phyloP scores from a whole-genome alignment of 208 protist species.

The Lotmaria passim region DNA sequence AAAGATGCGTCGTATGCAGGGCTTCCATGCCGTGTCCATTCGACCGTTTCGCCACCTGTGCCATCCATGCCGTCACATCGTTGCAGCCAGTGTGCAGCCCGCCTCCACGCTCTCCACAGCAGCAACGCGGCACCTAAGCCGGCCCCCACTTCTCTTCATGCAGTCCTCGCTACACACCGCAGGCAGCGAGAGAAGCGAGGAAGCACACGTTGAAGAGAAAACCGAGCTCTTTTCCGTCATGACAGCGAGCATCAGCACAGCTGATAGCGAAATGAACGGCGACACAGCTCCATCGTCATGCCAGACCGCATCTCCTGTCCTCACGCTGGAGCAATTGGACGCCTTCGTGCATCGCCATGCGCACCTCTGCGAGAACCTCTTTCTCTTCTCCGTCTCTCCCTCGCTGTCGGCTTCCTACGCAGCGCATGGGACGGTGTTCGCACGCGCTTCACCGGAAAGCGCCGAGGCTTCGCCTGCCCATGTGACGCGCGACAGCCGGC shows the following conservation, averaged over 20 bases:
- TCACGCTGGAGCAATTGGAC: constrained; percentile 27
- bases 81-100: background rate
- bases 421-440: background rate
- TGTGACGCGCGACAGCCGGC: background rate
- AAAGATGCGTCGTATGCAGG: constrained; percentile 20
- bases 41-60: constrained; percentile 7
- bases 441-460: no score
- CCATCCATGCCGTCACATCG: constrained; percentile 13
- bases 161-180: no score
- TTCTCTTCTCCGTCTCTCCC: constrained; percentile 10
- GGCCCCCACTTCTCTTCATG: no score
- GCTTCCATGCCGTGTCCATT: constrained; percentile 5
- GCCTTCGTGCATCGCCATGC: constrained; percentile 18
- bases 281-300: no score
- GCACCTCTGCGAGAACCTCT: constrained; percentile 12
- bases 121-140: background rate
- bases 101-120: background rate
- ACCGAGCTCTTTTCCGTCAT: no score
- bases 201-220: no score
- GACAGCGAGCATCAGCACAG: no score
- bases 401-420: background rate
- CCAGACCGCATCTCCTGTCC: no score
- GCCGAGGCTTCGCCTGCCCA: no score
- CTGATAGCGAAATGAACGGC: no score
- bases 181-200: no score